Evolutionary conservation across 331 rosid genomes (phyloP).

Genomic region (Pyrus hybrid): DNA sequence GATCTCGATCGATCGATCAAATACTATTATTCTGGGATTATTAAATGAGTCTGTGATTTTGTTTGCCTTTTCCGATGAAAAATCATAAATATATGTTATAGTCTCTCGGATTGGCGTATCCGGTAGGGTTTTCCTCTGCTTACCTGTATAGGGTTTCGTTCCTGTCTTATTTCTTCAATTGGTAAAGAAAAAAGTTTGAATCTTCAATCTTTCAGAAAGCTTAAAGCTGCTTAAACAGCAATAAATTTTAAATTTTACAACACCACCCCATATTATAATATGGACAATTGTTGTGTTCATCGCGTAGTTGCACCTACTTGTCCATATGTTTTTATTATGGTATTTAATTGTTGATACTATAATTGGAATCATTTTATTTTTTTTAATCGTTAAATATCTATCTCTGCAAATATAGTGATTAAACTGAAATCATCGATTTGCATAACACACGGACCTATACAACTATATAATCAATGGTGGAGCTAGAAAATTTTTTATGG

Average conservation of each 20-base stretch:
- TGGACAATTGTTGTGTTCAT: too few species aligned
- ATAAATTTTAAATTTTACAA: not conserved
- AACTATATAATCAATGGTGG: too few species aligned
- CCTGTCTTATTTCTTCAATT: not conserved
- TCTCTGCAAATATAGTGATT: too few species aligned
- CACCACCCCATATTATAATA: not conserved
- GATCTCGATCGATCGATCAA: not conserved
- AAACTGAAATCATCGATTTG: too few species aligned
- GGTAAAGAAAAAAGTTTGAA: not conserved
- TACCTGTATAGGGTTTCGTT: not conserved
- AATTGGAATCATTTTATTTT: too few species aligned
- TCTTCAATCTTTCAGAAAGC: conserved; percentile 7
- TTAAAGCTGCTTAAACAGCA: not conserved
- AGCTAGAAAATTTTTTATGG: too few species aligned
- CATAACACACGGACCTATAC: too few species aligned
- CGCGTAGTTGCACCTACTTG: too few species aligned
- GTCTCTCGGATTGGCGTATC: conserved; percentile 17
- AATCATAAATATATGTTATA: not conserved
- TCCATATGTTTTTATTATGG: too few species aligned
- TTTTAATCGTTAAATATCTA: too few species aligned
- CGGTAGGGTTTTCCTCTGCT: conserved; percentile 13
- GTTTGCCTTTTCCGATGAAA: not conserved
- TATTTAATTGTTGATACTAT: too few species aligned
- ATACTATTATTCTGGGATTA: conserved; percentile 9
- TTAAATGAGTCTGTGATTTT: conserved; percentile 1